These are phyloP conservation scores for Aspergillus sp. DNA, from an alignment of 2,329 filamentous ascomycete genomes.

Conservation along the genomic window DNA sequence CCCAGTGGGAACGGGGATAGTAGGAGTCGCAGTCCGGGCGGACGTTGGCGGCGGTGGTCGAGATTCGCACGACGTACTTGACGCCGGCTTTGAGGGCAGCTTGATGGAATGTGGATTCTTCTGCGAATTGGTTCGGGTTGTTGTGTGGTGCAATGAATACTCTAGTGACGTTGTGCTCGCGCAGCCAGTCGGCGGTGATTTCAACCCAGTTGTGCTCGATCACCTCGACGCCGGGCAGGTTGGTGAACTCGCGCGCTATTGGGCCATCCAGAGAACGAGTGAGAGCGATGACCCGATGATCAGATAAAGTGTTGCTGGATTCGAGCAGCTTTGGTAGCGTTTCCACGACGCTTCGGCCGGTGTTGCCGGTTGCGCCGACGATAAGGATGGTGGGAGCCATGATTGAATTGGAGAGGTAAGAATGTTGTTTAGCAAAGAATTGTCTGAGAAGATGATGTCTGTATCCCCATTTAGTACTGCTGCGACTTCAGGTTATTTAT, in stretches of 20 bases:
- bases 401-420: not conserved
- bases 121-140: constrained; percentile 39
- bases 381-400: constrained; percentile 40
- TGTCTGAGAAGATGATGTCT: not conserved
- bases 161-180: constrained; percentile 32
- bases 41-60: constrained; percentile 39
- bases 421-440: not conserved
- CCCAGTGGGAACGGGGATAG: constrained; percentile 44
- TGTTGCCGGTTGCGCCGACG: constrained; percentile 42
- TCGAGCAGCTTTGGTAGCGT: constrained; percentile 26
- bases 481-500: not conserved
- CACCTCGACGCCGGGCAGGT: constrained; percentile 35
- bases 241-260: constrained; percentile 26
- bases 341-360: constrained; percentile 29
- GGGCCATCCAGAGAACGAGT: constrained; percentile 29
- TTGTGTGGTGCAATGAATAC: constrained; percentile 44
- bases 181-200: constrained; percentile 44
- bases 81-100: constrained; percentile 38
- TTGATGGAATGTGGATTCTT: constrained; percentile 41
- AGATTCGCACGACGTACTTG: constrained; percentile 46
- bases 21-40: constrained; percentile 35
- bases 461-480: not conserved
- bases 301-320: constrained; percentile 11
- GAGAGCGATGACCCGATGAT: constrained; percentile 30
- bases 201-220: constrained; percentile 38